Percentiles rank a stretch among this genome's conserved stretches.
These are phyloP conservation scores for Rhodotorula sp. DNA, from an alignment of 1,284 basidiomycete genomes.

Conservation along the genomic window DNA sequence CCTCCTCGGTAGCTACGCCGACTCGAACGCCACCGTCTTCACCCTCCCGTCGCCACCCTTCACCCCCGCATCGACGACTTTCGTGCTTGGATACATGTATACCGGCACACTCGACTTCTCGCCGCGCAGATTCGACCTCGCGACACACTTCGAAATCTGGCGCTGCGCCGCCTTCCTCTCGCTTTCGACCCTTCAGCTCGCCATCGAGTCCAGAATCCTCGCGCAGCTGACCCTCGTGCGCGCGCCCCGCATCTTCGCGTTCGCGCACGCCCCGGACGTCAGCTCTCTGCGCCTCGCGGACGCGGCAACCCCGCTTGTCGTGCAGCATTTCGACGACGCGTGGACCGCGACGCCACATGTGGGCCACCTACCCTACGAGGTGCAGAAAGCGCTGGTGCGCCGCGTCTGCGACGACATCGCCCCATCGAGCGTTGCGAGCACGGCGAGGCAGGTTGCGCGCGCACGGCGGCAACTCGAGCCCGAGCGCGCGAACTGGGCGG, in stretches of 20 bases:
- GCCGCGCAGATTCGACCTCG: conserved; percentile 86
- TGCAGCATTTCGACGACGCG: conserved; percentile 77
- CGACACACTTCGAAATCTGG: conserved; percentile 87
- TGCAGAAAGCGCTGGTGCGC: conserved; percentile 67
- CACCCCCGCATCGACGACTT: conserved; percentile 86
- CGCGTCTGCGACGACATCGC: conserved; percentile 69
- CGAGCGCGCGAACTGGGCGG: conserved; percentile 38
- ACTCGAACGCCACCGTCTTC: conserved; percentile 58
- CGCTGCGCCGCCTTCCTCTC: conserved; percentile 79
- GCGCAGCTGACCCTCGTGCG: conserved; percentile 66
- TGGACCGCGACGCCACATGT: conserved; percentile 77
- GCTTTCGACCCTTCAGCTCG: conserved; percentile 71
- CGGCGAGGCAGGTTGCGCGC: conserved; percentile 52
- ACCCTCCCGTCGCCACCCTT: conserved; percentile 88
- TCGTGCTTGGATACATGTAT: conserved; percentile 90
- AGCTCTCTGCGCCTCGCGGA: conserved; percentile 69
- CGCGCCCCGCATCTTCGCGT: conserved; percentile 76
- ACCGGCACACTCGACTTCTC: conserved; percentile 92
- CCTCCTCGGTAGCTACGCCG: conserved; percentile 56
- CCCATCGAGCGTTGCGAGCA: conserved; percentile 64
- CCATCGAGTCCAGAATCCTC: conserved; percentile 76
- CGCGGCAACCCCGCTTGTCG: conserved; percentile 70
- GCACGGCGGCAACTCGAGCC: conserved; percentile 47
- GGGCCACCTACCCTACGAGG: conserved; percentile 65
- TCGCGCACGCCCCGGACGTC: conserved; percentile 72